A percentile compares a stretch with the other conserved stretches of the same genome.
Evolutionary conservation across 2,329 filamentous ascomycete genomes (phyloP).

Genomic region (Karstenula rhodostoma): DNA sequence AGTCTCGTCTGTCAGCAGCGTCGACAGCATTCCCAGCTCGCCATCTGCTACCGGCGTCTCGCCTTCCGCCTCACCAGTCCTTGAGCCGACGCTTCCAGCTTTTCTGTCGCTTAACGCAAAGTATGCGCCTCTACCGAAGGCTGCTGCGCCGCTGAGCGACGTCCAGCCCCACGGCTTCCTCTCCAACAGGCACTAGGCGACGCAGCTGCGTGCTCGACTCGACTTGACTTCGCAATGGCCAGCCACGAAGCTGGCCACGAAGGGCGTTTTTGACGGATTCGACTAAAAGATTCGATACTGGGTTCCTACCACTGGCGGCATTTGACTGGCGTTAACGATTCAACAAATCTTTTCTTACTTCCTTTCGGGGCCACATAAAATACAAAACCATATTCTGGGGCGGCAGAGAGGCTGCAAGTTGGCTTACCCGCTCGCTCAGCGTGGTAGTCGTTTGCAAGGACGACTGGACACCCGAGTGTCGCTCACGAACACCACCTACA

Average conservation of each 20-base stretch:
- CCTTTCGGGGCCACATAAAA: conserved; percentile 27
- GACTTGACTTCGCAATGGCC: not conserved
- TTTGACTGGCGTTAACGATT: conserved; percentile 23
- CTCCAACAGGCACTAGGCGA: conserved; percentile 40
- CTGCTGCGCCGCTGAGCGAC: conserved; percentile 32
- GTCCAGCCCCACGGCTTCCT: conserved; percentile 37
- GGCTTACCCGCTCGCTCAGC: not conserved
- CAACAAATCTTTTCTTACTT: conserved; percentile 31
- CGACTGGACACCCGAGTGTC: too few relatives aligned
- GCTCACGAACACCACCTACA: too few relatives aligned
- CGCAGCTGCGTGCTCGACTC: not conserved
- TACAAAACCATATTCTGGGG: conserved; percentile 31
- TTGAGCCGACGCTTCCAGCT: conserved; percentile 38
- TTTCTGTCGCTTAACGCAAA: conserved; percentile 48
- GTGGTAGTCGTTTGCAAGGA: not conserved
- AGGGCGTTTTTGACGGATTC: conserved; percentile 6
- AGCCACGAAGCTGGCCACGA: conserved; percentile 1
- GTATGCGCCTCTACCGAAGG: conserved; percentile 35
- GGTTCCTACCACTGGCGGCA: not conserved
- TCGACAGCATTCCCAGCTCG: conserved; percentile 31
- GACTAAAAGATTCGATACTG: not conserved
- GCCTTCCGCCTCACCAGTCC: conserved; percentile 36
- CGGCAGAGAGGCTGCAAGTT: conserved; percentile 5
- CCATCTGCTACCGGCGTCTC: conserved; percentile 38
- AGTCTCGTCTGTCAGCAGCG: conserved; percentile 37